A percentile compares a stretch with the other conserved stretches of the same genome.
These are phyloP conservation scores for Ailanthus altissimus DNA, from an alignment of 345 rosid genomes.

Conservation along the genomic window DNA sequence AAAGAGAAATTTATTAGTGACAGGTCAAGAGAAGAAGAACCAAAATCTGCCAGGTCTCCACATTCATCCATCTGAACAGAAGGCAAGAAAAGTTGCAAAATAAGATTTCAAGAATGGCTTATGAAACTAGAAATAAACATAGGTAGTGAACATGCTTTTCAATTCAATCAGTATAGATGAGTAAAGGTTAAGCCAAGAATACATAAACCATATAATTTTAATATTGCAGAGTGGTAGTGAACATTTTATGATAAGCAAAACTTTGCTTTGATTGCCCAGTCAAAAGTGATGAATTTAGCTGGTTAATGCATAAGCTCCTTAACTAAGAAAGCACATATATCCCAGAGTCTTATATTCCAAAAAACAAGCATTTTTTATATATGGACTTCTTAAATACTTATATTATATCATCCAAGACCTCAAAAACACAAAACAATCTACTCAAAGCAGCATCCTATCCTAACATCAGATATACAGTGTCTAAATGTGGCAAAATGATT, in stretches of 20 bases:
- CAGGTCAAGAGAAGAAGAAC: slow-evolving; percentile 55
- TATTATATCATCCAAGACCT: background rate
- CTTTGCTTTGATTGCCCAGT: background rate
- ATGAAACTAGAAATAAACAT: background rate
- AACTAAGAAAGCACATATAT: background rate
- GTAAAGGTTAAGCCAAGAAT: background rate
- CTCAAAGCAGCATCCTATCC: background rate
- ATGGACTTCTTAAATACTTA: background rate
- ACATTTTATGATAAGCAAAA: background rate
- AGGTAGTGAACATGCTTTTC: background rate
- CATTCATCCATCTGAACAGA: slow-evolving; percentile 60
- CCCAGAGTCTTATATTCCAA: background rate
- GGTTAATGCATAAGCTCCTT: background rate
- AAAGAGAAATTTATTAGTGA: slow-evolving; percentile 74
- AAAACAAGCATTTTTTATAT: background rate
- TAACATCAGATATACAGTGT: background rate
- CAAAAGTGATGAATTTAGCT: background rate
- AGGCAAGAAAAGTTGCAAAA: slow-evolving; percentile 3
- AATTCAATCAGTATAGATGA: background rate
- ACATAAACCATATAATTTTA: background rate
- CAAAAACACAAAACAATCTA: background rate
- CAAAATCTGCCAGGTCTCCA: slow-evolving; percentile 57
- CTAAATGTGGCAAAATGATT: background rate
- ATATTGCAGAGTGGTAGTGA: background rate
- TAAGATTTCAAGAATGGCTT: background rate